phyloP scores from a whole-genome alignment of 331 rosid species.

The Cucumis variabilis region DNA sequence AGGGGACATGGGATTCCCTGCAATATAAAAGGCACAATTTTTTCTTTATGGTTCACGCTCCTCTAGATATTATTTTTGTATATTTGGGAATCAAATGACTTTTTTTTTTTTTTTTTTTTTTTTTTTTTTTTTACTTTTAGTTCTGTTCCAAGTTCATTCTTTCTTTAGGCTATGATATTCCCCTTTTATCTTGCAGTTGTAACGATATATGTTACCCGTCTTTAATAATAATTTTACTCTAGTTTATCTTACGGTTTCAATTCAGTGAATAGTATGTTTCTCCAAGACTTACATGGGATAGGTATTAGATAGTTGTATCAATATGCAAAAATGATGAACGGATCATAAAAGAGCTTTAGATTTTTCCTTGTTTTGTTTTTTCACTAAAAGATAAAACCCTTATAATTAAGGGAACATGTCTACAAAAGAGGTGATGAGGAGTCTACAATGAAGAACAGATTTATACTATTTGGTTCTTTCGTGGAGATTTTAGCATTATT shows the following conservation, averaged over 20 bases:
- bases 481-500: too few species aligned
- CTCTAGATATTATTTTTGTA: not conserved
- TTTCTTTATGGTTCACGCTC: not conserved
- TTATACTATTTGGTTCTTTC: too few species aligned
- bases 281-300: not conserved
- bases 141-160: not conserved
- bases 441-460: too few species aligned
- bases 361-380: not conserved
- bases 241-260: not conserved
- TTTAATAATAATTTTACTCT: not conserved
- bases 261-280: conserved; percentile 4
- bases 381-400: not conserved
- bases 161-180: not conserved
- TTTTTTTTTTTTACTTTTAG: not conserved
- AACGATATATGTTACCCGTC: not conserved
- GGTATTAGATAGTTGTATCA: not conserved
- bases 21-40: not conserved
- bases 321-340: not conserved
- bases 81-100: not conserved
- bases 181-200: conserved; percentile 3
- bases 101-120: too few species aligned
- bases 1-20: not conserved
- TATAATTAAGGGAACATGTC: not conserved
- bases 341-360: not conserved
- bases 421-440: not conserved